Conservation (phyloP, 352 stramenopile species). For the Globisporangium takayamanum region DNA sequence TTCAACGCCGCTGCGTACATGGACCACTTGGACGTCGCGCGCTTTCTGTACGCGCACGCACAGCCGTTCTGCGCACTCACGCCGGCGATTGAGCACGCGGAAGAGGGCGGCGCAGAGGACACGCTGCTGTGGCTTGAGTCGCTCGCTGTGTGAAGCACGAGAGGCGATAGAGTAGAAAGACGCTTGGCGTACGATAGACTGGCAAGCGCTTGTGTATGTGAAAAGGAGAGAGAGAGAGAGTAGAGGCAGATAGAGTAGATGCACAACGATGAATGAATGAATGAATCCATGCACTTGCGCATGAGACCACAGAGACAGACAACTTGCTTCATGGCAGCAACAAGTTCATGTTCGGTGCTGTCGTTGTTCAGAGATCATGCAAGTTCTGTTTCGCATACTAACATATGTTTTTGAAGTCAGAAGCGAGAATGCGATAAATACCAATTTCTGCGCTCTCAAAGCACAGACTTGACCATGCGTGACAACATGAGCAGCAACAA, state of each 20-base stretch:
- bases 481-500: background rate
- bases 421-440: too few species aligned
- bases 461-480: too few species aligned
- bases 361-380: background rate
- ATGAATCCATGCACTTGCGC: background rate
- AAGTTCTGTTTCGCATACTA: background rate
- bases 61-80: slow-evolving; percentile 40
- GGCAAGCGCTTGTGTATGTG: background rate
- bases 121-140: slow-evolving; percentile 50
- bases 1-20: slow-evolving; percentile 69
- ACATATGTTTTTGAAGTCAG: too few species aligned
- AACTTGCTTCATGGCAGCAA: background rate
- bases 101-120: slow-evolving; percentile 59
- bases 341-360: background rate
- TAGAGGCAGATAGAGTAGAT: background rate
- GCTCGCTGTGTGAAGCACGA: slow-evolving; percentile 6
- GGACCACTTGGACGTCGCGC: slow-evolving; percentile 54
- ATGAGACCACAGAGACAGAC: background rate
- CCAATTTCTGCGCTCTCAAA: too few species aligned
- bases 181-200: slow-evolving; percentile 3
- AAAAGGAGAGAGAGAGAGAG: background rate
- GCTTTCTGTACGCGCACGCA: slow-evolving; percentile 39
- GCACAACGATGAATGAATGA: background rate
- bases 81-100: slow-evolving; percentile 53
- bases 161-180: slow-evolving; percentile 25